These are phyloP conservation scores for Sechiopsis laciniata DNA, from an alignment of 306 rosid genomes.

Conservation along the genomic window DNA sequence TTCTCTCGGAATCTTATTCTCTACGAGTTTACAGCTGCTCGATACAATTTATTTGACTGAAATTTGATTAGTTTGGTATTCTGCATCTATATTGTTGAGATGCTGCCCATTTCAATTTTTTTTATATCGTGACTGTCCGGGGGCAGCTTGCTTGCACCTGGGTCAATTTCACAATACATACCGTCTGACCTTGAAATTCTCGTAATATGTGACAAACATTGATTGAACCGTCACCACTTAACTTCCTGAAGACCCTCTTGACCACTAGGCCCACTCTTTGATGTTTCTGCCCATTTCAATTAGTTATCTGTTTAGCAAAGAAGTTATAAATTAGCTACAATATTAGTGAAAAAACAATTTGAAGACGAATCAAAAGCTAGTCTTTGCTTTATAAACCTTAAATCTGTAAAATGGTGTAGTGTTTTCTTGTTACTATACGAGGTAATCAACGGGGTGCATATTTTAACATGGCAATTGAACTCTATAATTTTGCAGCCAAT, in stretches of 20 bases:
- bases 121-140: too few species aligned
- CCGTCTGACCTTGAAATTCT: too few species aligned
- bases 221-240: too few species aligned
- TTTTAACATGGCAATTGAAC: not conserved
- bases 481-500: constrained; percentile 29
- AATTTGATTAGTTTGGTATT: not conserved
- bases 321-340: not conserved
- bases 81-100: not conserved
- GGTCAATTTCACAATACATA: too few species aligned
- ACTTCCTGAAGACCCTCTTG: too few species aligned
- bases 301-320: not conserved
- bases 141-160: too few species aligned
- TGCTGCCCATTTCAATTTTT: not conserved
- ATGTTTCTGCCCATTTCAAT: not conserved
- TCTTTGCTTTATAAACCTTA: not conserved
- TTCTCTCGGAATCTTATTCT: not conserved
- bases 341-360: not conserved
- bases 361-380: not conserved
- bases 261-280: too few species aligned
- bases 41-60: not conserved
- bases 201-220: too few species aligned
- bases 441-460: not conserved
- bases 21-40: not conserved
- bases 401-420: not conserved
- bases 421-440: not conserved